Evolutionary conservation across 2,329 filamentous ascomycete genomes (phyloP).

Genomic region (Phialocephala subalpina): DNA sequence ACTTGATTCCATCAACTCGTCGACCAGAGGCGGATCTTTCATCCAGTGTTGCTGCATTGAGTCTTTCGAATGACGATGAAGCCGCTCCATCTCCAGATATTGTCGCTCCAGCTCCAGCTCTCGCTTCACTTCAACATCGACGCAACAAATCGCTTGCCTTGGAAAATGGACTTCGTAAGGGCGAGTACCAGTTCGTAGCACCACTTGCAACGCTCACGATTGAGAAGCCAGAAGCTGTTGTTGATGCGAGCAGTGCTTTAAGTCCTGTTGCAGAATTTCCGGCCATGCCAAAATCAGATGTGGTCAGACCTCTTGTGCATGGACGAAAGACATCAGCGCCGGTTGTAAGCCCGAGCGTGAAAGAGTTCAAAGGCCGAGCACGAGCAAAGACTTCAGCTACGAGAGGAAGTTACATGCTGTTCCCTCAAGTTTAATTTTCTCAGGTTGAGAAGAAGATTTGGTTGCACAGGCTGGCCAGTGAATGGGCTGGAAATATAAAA

Average conservation of each 20-base stretch:
- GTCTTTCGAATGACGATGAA: conserved; percentile 22
- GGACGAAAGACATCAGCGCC: conserved; percentile 42
- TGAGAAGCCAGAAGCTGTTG: conserved; percentile 5
- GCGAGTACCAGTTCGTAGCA: conserved; percentile 20
- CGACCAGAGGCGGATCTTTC: conserved; percentile 32
- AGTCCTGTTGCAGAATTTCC: conserved; percentile 41
- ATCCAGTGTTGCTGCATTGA: conserved; percentile 20
- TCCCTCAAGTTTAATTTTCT: conserved; percentile 33
- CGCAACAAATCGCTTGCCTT: conserved; percentile 27
- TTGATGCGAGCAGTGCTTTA: conserved; percentile 25
- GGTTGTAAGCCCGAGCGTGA: conserved; percentile 29
- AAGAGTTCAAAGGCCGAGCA: conserved; percentile 35
- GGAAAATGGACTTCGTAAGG: conserved; percentile 30
- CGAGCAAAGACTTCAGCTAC: conserved; percentile 34
- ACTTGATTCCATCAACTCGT: conserved; percentile 39
- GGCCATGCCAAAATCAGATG: not conserved
- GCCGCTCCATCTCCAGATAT: conserved; percentile 28
- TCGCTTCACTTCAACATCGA: conserved; percentile 28
- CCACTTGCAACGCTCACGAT: conserved; percentile 5
- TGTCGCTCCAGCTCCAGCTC: conserved; percentile 11
- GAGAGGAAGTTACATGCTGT: conserved; percentile 42
- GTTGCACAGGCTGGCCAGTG: not conserved
- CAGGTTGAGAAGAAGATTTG: not conserved
- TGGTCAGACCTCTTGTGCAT: conserved; percentile 28
- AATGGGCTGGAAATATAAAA: conserved; percentile 4